Evolutionary conservation across 1,139 yeast species (phyloP).

Genomic region (Komagataea norvegica): DNA sequence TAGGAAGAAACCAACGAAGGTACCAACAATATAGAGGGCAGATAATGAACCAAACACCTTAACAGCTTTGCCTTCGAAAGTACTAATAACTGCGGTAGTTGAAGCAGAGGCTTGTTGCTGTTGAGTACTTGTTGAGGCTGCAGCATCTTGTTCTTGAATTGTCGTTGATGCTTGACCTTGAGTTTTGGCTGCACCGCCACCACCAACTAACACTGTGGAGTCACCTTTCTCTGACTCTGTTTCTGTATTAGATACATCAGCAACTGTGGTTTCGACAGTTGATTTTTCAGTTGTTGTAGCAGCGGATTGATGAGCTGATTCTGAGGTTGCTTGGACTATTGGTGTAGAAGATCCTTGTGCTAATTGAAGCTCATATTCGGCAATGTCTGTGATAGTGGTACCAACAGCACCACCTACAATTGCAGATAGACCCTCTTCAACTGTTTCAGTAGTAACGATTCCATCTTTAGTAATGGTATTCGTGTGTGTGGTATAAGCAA

Average conservation of each 20-base stretch:
- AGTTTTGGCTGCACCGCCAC: constrained; percentile 1
- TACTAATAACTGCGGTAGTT: constrained; percentile 4
- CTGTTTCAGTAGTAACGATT: constrained; percentile 4
- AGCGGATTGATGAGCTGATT: not conserved
- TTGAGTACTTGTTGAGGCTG: no score
- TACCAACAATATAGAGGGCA: constrained; percentile 6
- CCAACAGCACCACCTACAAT: constrained; percentile 9
- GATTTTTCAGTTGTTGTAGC: not conserved
- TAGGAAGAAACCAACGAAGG: constrained; percentile 10
- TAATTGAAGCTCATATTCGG: constrained; percentile 3
- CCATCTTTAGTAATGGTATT: constrained; percentile 4
- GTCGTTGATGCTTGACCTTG: not conserved
- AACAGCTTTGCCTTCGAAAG: constrained; percentile 14
- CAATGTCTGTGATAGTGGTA: constrained; percentile 4
- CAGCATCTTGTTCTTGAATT: constrained; percentile 1
- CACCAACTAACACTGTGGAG: constrained; percentile 6
- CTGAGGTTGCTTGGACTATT: constrained; percentile 1
- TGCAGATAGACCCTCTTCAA: constrained; percentile 7
- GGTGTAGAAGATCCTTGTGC: no score
- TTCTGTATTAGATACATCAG: constrained; percentile 1
- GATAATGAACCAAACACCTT: constrained; percentile 9
- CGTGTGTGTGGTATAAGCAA: constrained; percentile 7
- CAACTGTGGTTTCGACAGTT: not conserved
- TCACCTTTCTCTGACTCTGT: constrained; percentile 2
- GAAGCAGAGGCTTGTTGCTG: constrained; percentile 1